These are phyloP conservation scores for Salix purpurea DNA, from an alignment of 345 rosid species.

Conservation along the genomic window DNA sequence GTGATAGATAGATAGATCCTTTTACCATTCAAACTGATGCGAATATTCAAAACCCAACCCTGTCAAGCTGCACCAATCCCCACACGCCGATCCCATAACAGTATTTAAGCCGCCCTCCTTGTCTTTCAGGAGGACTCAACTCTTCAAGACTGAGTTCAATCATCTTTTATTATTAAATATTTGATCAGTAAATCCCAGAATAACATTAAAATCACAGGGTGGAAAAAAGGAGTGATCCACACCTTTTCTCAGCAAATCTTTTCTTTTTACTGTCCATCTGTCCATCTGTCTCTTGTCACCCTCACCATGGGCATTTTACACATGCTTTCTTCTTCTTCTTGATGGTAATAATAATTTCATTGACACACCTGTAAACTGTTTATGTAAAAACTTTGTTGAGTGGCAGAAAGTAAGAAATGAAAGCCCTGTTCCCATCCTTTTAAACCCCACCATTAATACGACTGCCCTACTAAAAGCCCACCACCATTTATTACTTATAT, in stretches of 20 bases:
- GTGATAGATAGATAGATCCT: background rate
- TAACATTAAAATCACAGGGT: too few species aligned
- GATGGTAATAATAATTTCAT: background rate
- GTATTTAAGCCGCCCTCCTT: too few species aligned
- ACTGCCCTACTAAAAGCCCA: background rate
- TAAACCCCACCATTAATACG: slow-evolving; percentile 7
- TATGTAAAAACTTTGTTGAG: background rate
- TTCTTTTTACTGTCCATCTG: background rate
- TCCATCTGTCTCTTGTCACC: background rate
- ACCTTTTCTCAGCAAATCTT: background rate
- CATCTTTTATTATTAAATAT: too few species aligned
- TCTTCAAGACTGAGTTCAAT: too few species aligned
- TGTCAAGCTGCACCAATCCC: background rate
- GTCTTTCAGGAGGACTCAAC: too few species aligned
- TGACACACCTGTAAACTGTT: background rate
- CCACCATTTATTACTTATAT: background rate
- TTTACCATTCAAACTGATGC: background rate
- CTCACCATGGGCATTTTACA: background rate
- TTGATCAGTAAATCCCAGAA: too few species aligned
- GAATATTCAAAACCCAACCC: background rate
- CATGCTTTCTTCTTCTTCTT: background rate
- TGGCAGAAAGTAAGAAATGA: background rate
- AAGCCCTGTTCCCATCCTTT: slow-evolving; percentile 9
- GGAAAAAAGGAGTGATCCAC: too few species aligned
- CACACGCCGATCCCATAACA: too few species aligned